Conservation (phyloP, 305 asterid species). For the Petunia hybrid region DNA sequence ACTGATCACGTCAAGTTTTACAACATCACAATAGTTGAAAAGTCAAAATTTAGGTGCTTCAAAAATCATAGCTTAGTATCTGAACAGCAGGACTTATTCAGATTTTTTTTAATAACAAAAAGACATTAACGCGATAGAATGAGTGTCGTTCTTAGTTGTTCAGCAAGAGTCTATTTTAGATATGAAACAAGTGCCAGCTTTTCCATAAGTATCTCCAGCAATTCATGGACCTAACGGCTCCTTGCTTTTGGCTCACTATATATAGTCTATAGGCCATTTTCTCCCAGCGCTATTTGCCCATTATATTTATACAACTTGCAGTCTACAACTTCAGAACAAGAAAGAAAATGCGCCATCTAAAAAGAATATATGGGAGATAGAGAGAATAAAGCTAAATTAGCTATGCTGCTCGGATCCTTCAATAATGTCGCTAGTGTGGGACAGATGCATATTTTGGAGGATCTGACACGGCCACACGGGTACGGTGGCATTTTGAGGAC, state of each 20-base stretch:
- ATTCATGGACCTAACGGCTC: slow-evolving; percentile 10
- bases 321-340: slow-evolving; percentile 19
- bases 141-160: slow-evolving; percentile 10
- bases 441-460: too few species aligned
- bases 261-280: neutral
- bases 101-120: neutral
- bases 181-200: slow-evolving; percentile 16
- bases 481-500: too few species aligned
- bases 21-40: neutral
- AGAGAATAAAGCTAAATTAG: neutral
- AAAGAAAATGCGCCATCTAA: neutral
- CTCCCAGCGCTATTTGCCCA: neutral
- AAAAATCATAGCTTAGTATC: slow-evolving; percentile 3
- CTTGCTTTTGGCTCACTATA: neutral
- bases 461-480: too few species aligned
- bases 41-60: slow-evolving; percentile 24
- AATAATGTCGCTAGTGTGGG: too few species aligned
- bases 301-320: neutral
- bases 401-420: too few species aligned
- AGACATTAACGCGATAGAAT: slow-evolving; percentile 10
- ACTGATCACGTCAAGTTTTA: slow-evolving; percentile 13
- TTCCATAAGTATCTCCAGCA: slow-evolving; percentile 10
- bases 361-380: slow-evolving; percentile 1
- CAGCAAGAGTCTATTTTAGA: slow-evolving; percentile 3
- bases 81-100: slow-evolving; percentile 1